These are phyloP conservation scores for Vinca minor DNA, from an alignment of 257 asterid genomes.

Conservation along the genomic window DNA sequence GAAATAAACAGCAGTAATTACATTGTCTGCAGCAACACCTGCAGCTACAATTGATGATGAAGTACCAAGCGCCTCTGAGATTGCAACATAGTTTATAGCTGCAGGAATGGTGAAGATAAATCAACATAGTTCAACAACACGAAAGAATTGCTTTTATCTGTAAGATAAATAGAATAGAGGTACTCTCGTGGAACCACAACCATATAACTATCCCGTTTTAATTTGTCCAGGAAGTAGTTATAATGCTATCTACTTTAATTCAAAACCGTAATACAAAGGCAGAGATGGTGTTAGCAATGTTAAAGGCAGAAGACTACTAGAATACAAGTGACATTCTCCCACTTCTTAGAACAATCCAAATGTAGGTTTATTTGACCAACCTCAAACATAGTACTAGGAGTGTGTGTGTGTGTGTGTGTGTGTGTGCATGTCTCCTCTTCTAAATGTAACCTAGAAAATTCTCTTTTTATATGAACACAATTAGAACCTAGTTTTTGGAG, in stretches of 20 bases:
- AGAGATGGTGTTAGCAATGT: slow-evolving; percentile 1
- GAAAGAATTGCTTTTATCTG: neutral
- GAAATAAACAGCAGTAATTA: slow-evolving; percentile 63
- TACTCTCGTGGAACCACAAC: neutral
- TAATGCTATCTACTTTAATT: neutral
- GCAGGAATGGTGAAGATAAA: slow-evolving; percentile 14
- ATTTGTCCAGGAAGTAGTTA: neutral
- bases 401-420: neutral
- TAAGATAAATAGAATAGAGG: neutral
- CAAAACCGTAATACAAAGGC: neutral
- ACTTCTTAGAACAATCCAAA: neutral
- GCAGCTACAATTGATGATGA: slow-evolving; percentile 79
- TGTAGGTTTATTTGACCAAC: neutral
- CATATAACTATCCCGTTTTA: neutral
- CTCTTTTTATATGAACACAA: neutral
- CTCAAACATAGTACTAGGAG: neutral
- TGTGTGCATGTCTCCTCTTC: neutral
- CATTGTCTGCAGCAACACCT: slow-evolving; percentile 91
- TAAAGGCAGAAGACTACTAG: neutral
- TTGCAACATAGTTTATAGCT: slow-evolving; percentile 83
- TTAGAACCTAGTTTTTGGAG: neutral
- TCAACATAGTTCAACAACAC: neutral
- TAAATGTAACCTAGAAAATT: neutral
- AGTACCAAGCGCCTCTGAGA: slow-evolving; percentile 60
- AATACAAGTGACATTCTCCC: neutral